Base-by-base conservation (phyloP, 192 early-diverging fungal species). In the Funneliformis geosporum region DNA sequence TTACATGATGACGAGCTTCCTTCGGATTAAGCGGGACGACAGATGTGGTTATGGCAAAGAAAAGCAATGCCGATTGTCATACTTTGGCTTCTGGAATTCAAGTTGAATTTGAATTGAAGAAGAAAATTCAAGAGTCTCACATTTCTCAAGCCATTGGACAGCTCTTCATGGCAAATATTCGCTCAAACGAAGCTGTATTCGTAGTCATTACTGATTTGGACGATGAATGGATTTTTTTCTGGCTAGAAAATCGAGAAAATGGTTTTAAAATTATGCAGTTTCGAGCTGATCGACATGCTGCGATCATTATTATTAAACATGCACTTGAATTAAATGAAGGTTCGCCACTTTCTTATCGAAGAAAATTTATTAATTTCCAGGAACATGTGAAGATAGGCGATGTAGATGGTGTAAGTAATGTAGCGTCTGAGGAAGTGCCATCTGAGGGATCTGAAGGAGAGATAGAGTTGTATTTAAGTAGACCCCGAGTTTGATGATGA, bases 141-240 rank as follows among this genome's bases (percentile, higher is more conserved):
- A 23, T 46, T 75, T 23, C 43, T 27, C 73, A 75, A 75, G 73
- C 43, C 38, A 60, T 75, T 39, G 43, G 28, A 60, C 47, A 75
- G 38, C 73, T 75, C 14, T 38, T 75, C 2, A 18, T 46, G 50
- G 73, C 73, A 75, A 75, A 75, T 60, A 75, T 75, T 75, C 38
- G 9, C 60, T 75, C 73, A 60, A 46, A n/a, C 0, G 46, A 75
- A 18, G 28, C 39, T 33, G 73, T 75, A 50, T 27, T 60, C 47
- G 21, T 75, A 28, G 38, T 75, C 6, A 47, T 75, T 75, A 75
- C 73, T 23, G n/a, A 75, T 60, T 75, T 75, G 50, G 21, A 50
- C 2, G 73, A 75, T 1, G 47, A 25, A 0, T 75, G 73, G 73
- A 27, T 60, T 27, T 75, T 75, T 38, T 75, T 75, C 73, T 75